A percentile compares a stretch with the other conserved stretches of the same genome.
phyloP scores from a whole-genome alignment of 2,329 filamentous ascomycete genomes.

The Diaporthe helianthi region DNA sequence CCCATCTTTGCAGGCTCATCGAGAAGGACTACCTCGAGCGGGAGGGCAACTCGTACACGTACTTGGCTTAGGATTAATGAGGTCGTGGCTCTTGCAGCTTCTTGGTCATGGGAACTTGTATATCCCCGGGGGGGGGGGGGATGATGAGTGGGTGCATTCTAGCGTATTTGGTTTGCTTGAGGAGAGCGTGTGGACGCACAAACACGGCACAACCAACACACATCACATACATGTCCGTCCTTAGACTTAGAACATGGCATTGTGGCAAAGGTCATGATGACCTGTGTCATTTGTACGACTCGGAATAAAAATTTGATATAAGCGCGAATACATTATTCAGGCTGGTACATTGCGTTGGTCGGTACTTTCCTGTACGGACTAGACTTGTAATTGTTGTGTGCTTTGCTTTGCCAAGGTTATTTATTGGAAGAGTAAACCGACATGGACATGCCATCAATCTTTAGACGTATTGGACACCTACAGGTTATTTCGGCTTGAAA shows the following conservation, averaged over 20 bases:
- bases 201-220: not conserved
- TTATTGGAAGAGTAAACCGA: too few species aligned
- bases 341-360: too few species aligned
- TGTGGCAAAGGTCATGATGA: not conserved
- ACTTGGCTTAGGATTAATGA: slow-evolving; percentile 62
- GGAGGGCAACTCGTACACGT: slow-evolving; percentile 73
- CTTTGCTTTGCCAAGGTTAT: too few species aligned
- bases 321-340: too few species aligned
- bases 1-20: slow-evolving; percentile 76
- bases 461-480: too few species aligned
- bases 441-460: too few species aligned
- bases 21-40: slow-evolving; percentile 94
- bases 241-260: not conserved
- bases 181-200: not conserved
- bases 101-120: not conserved
- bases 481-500: too few species aligned
- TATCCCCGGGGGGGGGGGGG: not conserved
- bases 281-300: not conserved
- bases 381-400: too few species aligned
- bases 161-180: slow-evolving; percentile 4
- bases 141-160: not conserved
- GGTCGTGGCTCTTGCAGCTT: not conserved
- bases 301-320: too few species aligned
- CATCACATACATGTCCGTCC: not conserved
- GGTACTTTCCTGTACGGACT: not conserved